Evolutionary conservation across 192 early-diverging fungal species (phyloP).

Genomic region (Coemansia sp.): DNA sequence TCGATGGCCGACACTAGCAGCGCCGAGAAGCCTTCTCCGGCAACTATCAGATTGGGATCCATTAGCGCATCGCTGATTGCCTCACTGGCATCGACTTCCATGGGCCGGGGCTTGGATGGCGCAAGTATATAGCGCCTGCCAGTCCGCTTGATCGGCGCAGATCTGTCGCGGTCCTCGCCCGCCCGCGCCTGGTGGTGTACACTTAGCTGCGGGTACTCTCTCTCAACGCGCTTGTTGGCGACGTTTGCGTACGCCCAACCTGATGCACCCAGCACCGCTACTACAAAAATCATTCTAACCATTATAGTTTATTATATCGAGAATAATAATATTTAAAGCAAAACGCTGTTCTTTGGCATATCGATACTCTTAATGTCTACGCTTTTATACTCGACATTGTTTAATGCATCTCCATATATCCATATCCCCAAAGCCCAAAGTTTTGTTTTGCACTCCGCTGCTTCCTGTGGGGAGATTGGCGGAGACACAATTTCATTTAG

Average conservation of each 20-base stretch:
- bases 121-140: background rate
- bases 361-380: too few species aligned
- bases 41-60: slow-evolving; percentile 10
- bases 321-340: too few species aligned
- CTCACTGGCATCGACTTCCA: background rate
- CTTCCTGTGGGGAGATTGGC: too few species aligned
- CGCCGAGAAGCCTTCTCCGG: slow-evolving; percentile 23
- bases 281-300: background rate
- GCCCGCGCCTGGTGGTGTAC: slow-evolving; percentile 9
- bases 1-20: slow-evolving; percentile 30
- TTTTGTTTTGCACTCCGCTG: too few species aligned
- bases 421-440: too few species aligned
- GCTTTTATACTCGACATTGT: too few species aligned
- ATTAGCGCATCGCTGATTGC: slow-evolving; percentile 21
- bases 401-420: too few species aligned
- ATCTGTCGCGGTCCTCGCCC: background rate
- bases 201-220: background rate
- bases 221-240: slow-evolving; percentile 1
- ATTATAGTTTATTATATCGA: background rate
- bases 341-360: too few species aligned
- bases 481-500: too few species aligned
- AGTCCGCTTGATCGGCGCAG: background rate
- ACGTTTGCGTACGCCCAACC: background rate
- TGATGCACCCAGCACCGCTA: background rate
- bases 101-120: background rate